Evolutionary conservation across 1,284 basidiomycete genomes (phyloP).

Genomic region (Pseudozyma pruni): DNA sequence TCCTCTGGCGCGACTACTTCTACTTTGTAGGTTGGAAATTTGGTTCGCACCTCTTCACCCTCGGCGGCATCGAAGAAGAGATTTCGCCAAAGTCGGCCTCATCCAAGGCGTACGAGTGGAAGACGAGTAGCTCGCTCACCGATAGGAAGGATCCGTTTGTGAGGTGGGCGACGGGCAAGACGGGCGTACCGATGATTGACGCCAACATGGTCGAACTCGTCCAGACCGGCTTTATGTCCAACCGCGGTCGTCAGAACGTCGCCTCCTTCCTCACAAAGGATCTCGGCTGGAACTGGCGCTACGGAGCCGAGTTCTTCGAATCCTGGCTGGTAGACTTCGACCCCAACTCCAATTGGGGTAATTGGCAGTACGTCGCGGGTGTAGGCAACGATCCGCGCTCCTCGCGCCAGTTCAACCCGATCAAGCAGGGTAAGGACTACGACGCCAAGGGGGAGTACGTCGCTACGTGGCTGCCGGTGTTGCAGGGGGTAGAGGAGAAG

Average conservation of each 20-base stretch:
- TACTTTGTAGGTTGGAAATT: slow-evolving; percentile 59
- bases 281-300: slow-evolving; percentile 56
- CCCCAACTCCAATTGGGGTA: slow-evolving; percentile 53
- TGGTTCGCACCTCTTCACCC: slow-evolving; percentile 53
- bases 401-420: slow-evolving; percentile 60
- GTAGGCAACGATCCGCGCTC: slow-evolving; percentile 61
- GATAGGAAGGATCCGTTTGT: slow-evolving; percentile 49
- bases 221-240: slow-evolving; percentile 72
- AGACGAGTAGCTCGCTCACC: slow-evolving; percentile 18
- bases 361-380: slow-evolving; percentile 63
- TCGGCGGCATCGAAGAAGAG: slow-evolving; percentile 53
- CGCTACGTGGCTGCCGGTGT: slow-evolving; percentile 47
- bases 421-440: slow-evolving; percentile 62
- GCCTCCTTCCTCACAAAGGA: slow-evolving; percentile 59
- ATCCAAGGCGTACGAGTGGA: slow-evolving; percentile 53
- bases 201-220: slow-evolving; percentile 61
- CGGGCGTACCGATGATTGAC: slow-evolving; percentile 61
- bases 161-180: slow-evolving; percentile 44
- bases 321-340: slow-evolving; percentile 56
- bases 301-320: slow-evolving; percentile 61
- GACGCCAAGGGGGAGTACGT: slow-evolving; percentile 52
- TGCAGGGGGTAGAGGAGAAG: slow-evolving; percentile 15
- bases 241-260: slow-evolving; percentile 66
- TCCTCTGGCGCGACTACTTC: slow-evolving; percentile 70
- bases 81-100: slow-evolving; percentile 39